phyloP scores from a whole-genome alignment of 257 asterid species.

The Verbena officinalis region DNA sequence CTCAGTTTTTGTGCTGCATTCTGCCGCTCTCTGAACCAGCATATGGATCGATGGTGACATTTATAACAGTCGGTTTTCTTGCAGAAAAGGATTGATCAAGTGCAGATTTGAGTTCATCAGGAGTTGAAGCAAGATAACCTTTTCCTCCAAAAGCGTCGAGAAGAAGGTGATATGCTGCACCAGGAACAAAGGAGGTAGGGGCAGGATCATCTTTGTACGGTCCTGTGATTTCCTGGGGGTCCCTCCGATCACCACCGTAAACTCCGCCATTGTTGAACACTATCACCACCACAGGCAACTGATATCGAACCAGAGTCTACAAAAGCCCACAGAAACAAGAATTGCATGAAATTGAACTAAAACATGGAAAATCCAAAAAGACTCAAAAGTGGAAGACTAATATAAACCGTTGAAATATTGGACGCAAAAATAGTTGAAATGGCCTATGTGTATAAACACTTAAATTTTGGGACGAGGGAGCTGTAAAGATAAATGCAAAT shows the following conservation, averaged over 20 bases:
- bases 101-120: slow-evolving; percentile 78
- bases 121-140: slow-evolving; percentile 80
- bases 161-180: slow-evolving; percentile 76
- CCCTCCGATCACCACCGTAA: slow-evolving; percentile 89
- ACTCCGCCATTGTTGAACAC: slow-evolving; percentile 94
- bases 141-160: slow-evolving; percentile 88
- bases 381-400: not conserved
- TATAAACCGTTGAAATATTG: too few relatives aligned
- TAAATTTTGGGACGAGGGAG: too few relatives aligned
- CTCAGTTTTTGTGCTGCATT: slow-evolving; percentile 90
- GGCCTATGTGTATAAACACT: not conserved
- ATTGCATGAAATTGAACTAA: slow-evolving; percentile 13
- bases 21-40: slow-evolving; percentile 96
- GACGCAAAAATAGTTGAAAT: not conserved
- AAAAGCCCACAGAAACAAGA: slow-evolving; percentile 15
- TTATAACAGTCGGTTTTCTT: slow-evolving; percentile 76
- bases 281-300: slow-evolving; percentile 87
- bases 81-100: slow-evolving; percentile 71
- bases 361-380: not conserved
- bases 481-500: not conserved
- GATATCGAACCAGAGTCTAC: slow-evolving; percentile 83
- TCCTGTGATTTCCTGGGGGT: slow-evolving; percentile 78
- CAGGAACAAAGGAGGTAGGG: slow-evolving; percentile 92
- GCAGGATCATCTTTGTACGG: slow-evolving; percentile 92
- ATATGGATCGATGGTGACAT: slow-evolving; percentile 79